Evolutionary conservation across 805 yeast genomes (phyloP).

Genomic region (Candida chauliodis): DNA sequence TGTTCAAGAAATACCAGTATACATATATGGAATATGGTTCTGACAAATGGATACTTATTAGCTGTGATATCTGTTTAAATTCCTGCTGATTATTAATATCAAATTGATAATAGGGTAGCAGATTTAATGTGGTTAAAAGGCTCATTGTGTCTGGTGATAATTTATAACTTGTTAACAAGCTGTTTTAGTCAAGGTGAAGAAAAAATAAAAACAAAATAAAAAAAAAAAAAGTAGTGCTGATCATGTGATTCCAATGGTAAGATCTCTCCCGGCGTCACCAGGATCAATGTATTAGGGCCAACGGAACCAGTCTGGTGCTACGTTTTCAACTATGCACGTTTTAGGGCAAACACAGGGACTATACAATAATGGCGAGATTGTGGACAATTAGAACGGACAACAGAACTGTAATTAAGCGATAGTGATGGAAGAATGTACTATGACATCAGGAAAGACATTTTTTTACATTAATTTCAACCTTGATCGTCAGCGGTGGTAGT

Average conservation of each 20-base stretch:
- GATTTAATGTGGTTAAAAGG: constrained; percentile 15
- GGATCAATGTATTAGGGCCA: neutral
- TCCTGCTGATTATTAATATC: constrained; percentile 30
- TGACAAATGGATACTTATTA: constrained; percentile 72
- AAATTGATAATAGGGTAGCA: constrained; percentile 20
- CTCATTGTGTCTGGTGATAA: no score
- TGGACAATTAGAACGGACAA: no score
- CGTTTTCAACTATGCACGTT: no score
- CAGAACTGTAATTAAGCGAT: no score
- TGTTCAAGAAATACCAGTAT: constrained; percentile 81
- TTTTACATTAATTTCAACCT: neutral
- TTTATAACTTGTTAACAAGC: neutral
- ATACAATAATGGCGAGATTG: no score
- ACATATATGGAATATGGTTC: constrained; percentile 96
- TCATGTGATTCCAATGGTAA: constrained; percentile 1
- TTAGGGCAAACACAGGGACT: no score
- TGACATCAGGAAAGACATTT: neutral
- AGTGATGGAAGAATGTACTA: neutral
- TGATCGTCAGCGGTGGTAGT: no score
- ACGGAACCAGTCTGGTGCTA: neutral
- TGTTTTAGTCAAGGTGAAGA: neutral
- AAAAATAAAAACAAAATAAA: no score
- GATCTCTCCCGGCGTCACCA: neutral
- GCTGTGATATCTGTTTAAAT: constrained; percentile 46
- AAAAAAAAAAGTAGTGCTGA: neutral